These are phyloP conservation scores for Termitomyces sp. DNA, from an alignment of 768 basidiomycete species.

Conservation along the genomic window DNA sequence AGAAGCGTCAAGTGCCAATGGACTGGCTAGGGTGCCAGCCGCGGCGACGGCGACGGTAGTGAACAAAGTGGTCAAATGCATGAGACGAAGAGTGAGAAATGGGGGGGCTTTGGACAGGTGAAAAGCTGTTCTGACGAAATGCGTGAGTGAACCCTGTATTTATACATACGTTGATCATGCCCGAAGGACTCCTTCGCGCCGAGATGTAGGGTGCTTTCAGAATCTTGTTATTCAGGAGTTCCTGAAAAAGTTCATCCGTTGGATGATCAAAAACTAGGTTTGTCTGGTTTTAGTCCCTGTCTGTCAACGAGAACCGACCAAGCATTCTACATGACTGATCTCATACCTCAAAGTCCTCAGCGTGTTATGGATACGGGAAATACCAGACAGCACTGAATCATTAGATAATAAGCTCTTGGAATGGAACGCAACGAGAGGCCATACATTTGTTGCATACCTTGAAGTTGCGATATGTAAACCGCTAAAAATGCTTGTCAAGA, in stretches of 20 bases:
- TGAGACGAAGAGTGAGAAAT: background rate
- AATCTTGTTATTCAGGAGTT: background rate
- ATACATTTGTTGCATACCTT: background rate
- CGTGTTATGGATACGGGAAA: background rate
- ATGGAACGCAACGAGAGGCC: background rate
- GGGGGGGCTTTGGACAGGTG: background rate
- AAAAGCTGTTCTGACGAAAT: background rate
- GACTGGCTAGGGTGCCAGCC: constrained; percentile 16
- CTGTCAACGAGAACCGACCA: background rate
- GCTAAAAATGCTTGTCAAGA: background rate
- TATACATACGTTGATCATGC: constrained; percentile 5
- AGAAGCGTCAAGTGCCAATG: constrained; percentile 10
- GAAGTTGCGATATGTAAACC: background rate
- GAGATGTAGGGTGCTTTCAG: background rate
- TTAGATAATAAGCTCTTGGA: background rate
- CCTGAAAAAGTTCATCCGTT: background rate
- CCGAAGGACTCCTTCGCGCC: background rate
- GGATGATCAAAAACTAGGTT: background rate
- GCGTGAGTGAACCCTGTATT: background rate
- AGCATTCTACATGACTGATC: background rate
- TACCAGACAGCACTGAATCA: background rate
- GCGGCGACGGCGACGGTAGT: constrained; percentile 18
- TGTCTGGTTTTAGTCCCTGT: background rate
- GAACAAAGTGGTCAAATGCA: constrained; percentile 28
- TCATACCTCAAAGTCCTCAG: background rate